phyloP scores from a whole-genome alignment of 352 stramenopile genomes.

The Phytopythium litorale region DNA sequence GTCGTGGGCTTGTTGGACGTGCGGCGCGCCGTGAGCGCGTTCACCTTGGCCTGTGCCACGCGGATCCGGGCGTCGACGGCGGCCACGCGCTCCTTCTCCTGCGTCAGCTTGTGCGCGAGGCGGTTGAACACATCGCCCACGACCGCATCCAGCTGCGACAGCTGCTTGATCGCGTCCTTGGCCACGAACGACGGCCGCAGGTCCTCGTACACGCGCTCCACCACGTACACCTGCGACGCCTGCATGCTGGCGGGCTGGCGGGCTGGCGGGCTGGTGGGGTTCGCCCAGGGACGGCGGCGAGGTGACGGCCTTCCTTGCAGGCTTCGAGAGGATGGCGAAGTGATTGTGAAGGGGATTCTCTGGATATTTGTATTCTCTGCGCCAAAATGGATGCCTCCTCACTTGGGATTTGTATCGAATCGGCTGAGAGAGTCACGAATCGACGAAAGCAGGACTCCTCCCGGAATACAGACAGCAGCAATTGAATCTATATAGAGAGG shows the following conservation, averaged over 20 bases:
- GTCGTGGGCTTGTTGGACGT: slow-evolving; percentile 85
- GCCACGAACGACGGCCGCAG: slow-evolving; percentile 79
- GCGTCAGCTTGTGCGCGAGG: slow-evolving; percentile 64
- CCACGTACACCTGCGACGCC: slow-evolving; percentile 82
- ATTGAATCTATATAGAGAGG: too few species aligned
- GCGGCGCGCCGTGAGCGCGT: slow-evolving; percentile 72
- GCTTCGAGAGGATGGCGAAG: too few species aligned
- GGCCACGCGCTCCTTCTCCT: slow-evolving; percentile 78
- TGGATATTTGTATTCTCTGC: too few species aligned
- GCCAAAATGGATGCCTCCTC: too few species aligned
- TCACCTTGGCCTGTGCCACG: slow-evolving; percentile 83
- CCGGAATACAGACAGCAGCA: too few species aligned
- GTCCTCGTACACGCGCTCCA: slow-evolving; percentile 87
- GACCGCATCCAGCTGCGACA: slow-evolving; percentile 77
- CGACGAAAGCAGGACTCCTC: too few species aligned
- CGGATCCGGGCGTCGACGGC: slow-evolving; percentile 70
- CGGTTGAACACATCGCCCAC: slow-evolving; percentile 86
- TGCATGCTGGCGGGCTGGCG: slow-evolving; percentile 40
- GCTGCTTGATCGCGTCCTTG: slow-evolving; percentile 83
- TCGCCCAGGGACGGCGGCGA: background rate
- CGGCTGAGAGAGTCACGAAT: too few species aligned
- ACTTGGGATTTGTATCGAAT: too few species aligned
- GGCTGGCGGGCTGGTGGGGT: too few species aligned
- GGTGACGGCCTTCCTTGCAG: too few species aligned
- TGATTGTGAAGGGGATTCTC: too few species aligned